These are phyloP conservation scores for Myriangium duriaei DNA, from an alignment of 2,329 filamentous ascomycete genomes.

Conservation along the genomic window DNA sequence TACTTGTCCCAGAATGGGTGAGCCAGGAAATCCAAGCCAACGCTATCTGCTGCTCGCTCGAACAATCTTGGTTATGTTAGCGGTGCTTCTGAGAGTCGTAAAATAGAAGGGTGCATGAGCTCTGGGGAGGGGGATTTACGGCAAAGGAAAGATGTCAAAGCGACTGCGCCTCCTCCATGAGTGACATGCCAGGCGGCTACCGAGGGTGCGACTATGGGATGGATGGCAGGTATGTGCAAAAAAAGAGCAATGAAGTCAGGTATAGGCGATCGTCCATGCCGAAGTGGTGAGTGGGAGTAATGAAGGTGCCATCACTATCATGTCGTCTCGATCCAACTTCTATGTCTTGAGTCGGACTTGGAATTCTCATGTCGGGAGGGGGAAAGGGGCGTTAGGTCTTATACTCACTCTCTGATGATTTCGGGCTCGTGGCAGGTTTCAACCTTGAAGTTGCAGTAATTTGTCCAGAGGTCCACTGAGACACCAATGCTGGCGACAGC, in stretches of 20 bases:
- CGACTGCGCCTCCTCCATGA: no score
- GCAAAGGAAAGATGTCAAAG: conserved; percentile 4
- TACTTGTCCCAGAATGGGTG: conserved; percentile 99
- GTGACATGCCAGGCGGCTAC: no score
- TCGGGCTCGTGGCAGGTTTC: conserved; percentile 91
- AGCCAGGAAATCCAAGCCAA: conserved; percentile 85
- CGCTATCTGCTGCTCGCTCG: conserved; percentile 71
- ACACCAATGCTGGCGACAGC: conserved; percentile 85
- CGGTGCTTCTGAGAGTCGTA: neutral
- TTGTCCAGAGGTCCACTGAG: conserved; percentile 93
- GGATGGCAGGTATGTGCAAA: conserved; percentile 1
- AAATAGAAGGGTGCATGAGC: no score
- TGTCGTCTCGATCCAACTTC: conserved; percentile 6
- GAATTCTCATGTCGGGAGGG: conserved; percentile 32
- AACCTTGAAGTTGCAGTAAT: conserved; percentile 96
- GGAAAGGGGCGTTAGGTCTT: conserved; percentile 47
- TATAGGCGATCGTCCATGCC: no score
- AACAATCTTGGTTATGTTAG: conserved; percentile 53
- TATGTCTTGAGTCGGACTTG: conserved; percentile 9
- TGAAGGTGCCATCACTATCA: neutral
- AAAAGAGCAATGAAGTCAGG: no score
- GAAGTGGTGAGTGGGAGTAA: no score
- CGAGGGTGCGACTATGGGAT: neutral
- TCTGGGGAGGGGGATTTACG: conserved; percentile 6
- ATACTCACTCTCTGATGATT: conserved; percentile 98